phyloP scores from a whole-genome alignment of 2,329 filamentous ascomycete genomes.

The Alternaria consortialis region DNA sequence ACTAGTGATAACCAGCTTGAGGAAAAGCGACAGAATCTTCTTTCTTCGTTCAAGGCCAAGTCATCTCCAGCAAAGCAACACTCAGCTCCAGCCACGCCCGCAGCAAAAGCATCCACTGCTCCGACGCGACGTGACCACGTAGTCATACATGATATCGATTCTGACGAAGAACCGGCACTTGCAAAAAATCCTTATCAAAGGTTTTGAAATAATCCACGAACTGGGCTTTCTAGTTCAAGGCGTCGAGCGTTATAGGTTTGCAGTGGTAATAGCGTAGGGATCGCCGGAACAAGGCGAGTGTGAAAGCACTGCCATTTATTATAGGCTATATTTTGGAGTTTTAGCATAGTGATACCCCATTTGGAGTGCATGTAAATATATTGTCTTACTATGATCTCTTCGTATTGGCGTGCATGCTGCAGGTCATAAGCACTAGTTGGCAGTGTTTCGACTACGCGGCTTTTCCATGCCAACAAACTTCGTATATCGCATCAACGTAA shows the following conservation, averaged over 20 bases:
- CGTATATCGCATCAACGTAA: background rate
- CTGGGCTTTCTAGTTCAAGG: background rate
- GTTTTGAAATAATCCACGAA: background rate
- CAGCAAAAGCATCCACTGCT: background rate
- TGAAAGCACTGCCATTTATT: background rate
- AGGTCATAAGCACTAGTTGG: background rate
- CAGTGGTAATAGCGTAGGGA: background rate
- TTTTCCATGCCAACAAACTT: background rate
- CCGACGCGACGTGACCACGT: background rate
- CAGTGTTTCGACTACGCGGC: background rate
- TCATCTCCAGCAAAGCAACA: background rate
- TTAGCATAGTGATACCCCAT: background rate
- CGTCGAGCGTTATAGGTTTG: background rate
- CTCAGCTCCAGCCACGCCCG: background rate
- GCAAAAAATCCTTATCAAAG: conserved; percentile 6
- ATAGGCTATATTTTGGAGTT: background rate
- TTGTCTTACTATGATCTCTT: background rate
- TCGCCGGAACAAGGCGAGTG: background rate
- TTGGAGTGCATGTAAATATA: background rate
- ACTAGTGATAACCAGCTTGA: conserved; percentile 25
- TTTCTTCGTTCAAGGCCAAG: conserved; percentile 22
- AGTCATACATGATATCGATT: background rate
- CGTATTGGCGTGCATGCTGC: background rate
- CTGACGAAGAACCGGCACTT: background rate
- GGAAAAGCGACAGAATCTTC: conserved; percentile 21